These are phyloP conservation scores for Mortierella sp. DNA, from an alignment of 371 early-diverging fungal species.

Conservation along the genomic window DNA sequence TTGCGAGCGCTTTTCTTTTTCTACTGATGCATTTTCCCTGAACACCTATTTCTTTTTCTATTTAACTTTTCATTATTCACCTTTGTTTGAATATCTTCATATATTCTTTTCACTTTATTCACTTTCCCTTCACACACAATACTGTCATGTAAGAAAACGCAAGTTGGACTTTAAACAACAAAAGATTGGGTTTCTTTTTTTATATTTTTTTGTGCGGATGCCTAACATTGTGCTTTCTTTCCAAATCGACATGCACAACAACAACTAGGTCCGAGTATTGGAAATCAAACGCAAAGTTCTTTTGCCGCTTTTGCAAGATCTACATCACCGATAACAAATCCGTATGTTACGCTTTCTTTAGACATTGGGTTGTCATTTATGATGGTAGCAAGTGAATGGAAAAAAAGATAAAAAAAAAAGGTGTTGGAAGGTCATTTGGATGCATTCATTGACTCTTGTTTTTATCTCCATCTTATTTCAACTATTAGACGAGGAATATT, in stretches of 20 bases:
- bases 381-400: too few relatives aligned
- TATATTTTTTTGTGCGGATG: neutral
- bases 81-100: too few relatives aligned
- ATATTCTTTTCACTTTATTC: too few relatives aligned
- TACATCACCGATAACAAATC: conserved; percentile 81
- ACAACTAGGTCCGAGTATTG: conserved; percentile 80
- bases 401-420: neutral
- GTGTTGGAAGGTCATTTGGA: conserved; percentile 1
- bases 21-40: too few relatives aligned
- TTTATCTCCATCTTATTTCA: conserved; percentile 1
- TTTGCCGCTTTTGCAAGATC: conserved; percentile 84
- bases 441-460: neutral
- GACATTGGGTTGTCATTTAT: neutral
- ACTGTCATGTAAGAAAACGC: neutral
- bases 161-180: neutral
- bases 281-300: conserved; percentile 80
- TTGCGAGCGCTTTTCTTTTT: too few relatives aligned
- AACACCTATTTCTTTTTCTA: too few relatives aligned
- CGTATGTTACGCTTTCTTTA: conserved; percentile 60
- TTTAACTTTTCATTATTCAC: too few relatives aligned
- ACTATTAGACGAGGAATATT: conserved; percentile 68
- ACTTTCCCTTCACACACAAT: neutral
- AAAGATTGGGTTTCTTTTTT: too few relatives aligned
- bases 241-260: neutral
- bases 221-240: neutral